These are phyloP conservation scores for Sparassis latifolia DNA, from an alignment of 1,284 basidiomycete species.

Conservation along the genomic window DNA sequence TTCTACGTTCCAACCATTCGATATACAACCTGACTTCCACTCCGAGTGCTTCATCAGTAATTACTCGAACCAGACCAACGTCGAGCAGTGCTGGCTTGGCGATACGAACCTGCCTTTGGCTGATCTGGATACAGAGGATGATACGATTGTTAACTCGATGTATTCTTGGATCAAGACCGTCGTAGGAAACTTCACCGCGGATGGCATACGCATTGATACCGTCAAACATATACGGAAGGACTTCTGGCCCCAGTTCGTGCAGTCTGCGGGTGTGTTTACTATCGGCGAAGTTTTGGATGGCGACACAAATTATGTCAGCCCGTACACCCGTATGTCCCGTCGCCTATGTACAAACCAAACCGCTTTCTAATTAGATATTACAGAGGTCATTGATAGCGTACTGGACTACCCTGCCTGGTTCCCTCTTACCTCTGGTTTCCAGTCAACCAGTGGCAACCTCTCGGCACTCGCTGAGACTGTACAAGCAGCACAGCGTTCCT, in stretches of 20 bases:
- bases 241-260: constrained; percentile 69
- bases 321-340: constrained; percentile 17
- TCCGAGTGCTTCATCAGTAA: constrained; percentile 52
- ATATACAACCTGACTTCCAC: constrained; percentile 55
- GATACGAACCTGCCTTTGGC: constrained; percentile 61
- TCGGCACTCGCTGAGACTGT: constrained; percentile 50
- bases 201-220: constrained; percentile 75
- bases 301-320: constrained; percentile 41
- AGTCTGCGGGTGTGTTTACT: constrained; percentile 72
- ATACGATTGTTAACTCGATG: constrained; percentile 48
- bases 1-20: constrained; percentile 52
- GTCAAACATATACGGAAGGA: constrained; percentile 54
- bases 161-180: constrained; percentile 56
- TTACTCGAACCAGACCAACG: constrained; percentile 48
- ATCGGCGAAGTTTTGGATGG: constrained; percentile 74
- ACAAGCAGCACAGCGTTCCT: constrained; percentile 43
- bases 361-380: neutral
- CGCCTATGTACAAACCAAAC: too few relatives aligned
- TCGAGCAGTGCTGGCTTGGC: constrained; percentile 73
- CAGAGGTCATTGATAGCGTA: constrained; percentile 55
- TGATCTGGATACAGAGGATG: constrained; percentile 68
- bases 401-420: constrained; percentile 71
- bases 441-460: constrained; percentile 50
- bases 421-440: constrained; percentile 63
- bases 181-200: constrained; percentile 58